Percentiles rank a stretch among this genome's conserved stretches.
phyloP scores from a whole-genome alignment of 192 early-diverging fungal species.

The Rhizoclosmatium globosum region DNA sequence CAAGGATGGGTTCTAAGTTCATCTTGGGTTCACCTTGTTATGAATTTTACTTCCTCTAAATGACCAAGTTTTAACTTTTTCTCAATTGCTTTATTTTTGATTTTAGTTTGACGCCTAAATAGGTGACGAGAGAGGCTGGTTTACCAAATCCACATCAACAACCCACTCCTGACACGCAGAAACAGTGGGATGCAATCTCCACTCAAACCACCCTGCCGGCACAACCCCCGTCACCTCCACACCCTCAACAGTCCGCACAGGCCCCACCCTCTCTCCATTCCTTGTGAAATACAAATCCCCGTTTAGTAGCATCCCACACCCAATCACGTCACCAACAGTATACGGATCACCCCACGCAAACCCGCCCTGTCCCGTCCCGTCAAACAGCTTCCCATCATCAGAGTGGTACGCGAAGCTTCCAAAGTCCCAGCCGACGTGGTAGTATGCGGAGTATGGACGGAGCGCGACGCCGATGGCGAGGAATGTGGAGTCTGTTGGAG shows the following conservation, averaged over 20 bases:
- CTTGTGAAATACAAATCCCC: slow-evolving; percentile 36
- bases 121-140: too few relatives aligned
- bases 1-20: too few relatives aligned
- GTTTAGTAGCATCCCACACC: slow-evolving; percentile 29
- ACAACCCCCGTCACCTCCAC: background rate
- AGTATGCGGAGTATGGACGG: slow-evolving; percentile 50
- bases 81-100: too few relatives aligned
- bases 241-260: background rate
- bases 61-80: too few relatives aligned
- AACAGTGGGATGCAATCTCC: slow-evolving; percentile 38
- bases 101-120: too few relatives aligned
- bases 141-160: slow-evolving; percentile 37
- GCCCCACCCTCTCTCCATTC: slow-evolving; percentile 28
- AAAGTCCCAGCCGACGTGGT: slow-evolving; percentile 59
- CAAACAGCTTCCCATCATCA: slow-evolving; percentile 57
- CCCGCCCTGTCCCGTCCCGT: slow-evolving; percentile 41
- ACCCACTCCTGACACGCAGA: slow-evolving; percentile 36
- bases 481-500: too few relatives aligned
- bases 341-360: slow-evolving; percentile 13
- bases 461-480: slow-evolving; percentile 51
- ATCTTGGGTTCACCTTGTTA: too few relatives aligned
- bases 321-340: slow-evolving; percentile 44
- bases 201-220: slow-evolving; percentile 24
- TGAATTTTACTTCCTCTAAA: too few relatives aligned
- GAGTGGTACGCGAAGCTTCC: slow-evolving; percentile 52